Conservation (phyloP, 2,329 filamentous ascomycete species). For the Exophiala sp. region DNA sequence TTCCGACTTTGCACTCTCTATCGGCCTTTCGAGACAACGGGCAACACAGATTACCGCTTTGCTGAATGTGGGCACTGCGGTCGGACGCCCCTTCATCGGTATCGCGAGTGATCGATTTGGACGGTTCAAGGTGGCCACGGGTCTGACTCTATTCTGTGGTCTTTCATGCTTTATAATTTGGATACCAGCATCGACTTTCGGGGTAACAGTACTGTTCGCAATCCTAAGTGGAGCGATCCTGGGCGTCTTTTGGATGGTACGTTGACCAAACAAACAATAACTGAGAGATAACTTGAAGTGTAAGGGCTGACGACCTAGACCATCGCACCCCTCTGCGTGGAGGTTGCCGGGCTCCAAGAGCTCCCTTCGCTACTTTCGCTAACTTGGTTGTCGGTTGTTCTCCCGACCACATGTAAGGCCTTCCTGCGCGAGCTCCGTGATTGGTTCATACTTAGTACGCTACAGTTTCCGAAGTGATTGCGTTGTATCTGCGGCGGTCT, state of each 20-base stretch:
- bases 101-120: slow-evolving; percentile 44
- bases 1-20: slow-evolving; percentile 44
- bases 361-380: slow-evolving; percentile 28
- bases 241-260: slow-evolving; percentile 46
- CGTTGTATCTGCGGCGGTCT: slow-evolving; percentile 46
- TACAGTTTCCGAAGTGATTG: slow-evolving; percentile 50
- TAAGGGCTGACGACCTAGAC: slow-evolving; percentile 17
- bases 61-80: slow-evolving; percentile 46
- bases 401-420: slow-evolving; percentile 46
- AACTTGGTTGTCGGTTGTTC: slow-evolving; percentile 27
- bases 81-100: slow-evolving; percentile 47
- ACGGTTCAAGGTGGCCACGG: slow-evolving; percentile 40
- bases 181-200: slow-evolving; percentile 43
- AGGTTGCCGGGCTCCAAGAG: slow-evolving; percentile 28
- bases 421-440: neutral
- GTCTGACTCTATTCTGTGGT: slow-evolving; percentile 38
- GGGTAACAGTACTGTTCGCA: slow-evolving; percentile 42
- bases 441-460: neutral
- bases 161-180: slow-evolving; percentile 44
- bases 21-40: slow-evolving; percentile 38
- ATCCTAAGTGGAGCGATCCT: slow-evolving; percentile 43
- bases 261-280: neutral
- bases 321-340: slow-evolving; percentile 28
- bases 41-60: slow-evolving; percentile 41
- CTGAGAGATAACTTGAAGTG: neutral